Conservation (phyloP, 306 rosid species). For the Sicyos baderoa region DNA sequence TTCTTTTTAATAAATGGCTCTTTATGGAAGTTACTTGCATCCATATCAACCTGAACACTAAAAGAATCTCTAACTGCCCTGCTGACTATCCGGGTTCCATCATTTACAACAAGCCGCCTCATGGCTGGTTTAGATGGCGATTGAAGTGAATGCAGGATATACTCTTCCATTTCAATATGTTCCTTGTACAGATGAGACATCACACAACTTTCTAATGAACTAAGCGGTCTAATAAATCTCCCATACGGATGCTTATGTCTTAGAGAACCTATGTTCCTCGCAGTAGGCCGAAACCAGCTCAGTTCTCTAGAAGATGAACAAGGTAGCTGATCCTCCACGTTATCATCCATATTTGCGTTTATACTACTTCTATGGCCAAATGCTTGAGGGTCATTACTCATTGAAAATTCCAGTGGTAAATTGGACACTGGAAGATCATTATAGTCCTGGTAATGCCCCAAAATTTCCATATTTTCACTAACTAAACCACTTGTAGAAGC, state of each 20-base stretch:
- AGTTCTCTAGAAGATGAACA: slow-evolving; percentile 19
- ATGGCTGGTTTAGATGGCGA: slow-evolving; percentile 28
- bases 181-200: slow-evolving; percentile 66
- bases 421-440: neutral
- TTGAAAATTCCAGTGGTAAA: slow-evolving; percentile 10
- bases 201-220: slow-evolving; percentile 69
- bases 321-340: slow-evolving; percentile 2
- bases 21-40: slow-evolving; percentile 31
- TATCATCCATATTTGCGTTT: neutral
- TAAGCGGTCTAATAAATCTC: slow-evolving; percentile 35
- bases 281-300: slow-evolving; percentile 30
- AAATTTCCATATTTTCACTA: slow-evolving; percentile 12
- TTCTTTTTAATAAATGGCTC: slow-evolving; percentile 26
- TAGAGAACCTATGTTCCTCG: slow-evolving; percentile 41
- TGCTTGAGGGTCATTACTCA: neutral
- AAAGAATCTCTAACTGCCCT: slow-evolving; percentile 25
- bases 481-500: slow-evolving; percentile 5
- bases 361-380: slow-evolving; percentile 4
- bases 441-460: slow-evolving; percentile 8
- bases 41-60: slow-evolving; percentile 26
- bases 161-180: slow-evolving; percentile 46
- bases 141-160: slow-evolving; percentile 37
- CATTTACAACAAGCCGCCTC: slow-evolving; percentile 49
- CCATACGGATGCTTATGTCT: slow-evolving; percentile 29
- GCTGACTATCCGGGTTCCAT: slow-evolving; percentile 55